Percentiles rank a stretch among this genome's conserved stretches.
Evolutionary conservation across 2,329 filamentous ascomycete species (phyloP).

Genomic region (Pseudogymnoascus sp.): DNA sequence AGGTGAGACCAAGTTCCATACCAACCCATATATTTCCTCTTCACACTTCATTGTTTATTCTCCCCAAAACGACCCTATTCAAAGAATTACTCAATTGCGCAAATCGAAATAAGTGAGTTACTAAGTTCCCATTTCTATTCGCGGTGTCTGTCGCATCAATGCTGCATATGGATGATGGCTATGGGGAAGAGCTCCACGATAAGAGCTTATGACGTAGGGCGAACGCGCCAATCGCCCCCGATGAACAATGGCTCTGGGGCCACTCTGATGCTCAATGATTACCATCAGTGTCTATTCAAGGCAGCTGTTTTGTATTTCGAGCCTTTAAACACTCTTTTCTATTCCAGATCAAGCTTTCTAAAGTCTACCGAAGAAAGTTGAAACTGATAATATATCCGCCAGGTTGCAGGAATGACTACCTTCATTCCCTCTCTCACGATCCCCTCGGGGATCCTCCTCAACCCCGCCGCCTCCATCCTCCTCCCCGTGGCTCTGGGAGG

Average conservation of each 20-base stretch:
- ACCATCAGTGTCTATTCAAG: not conserved
- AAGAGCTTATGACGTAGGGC: conserved; percentile 3
- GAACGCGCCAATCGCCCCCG: not conserved
- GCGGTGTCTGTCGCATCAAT: not conserved
- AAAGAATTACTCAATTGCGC: not conserved
- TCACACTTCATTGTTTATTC: not conserved
- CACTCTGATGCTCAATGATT: not conserved
- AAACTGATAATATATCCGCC: not conserved
- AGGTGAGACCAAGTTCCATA: conserved; percentile 5
- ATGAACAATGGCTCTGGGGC: not conserved
- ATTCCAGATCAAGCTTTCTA: not conserved
- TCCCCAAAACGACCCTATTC: not conserved
- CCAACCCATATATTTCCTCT: not conserved
- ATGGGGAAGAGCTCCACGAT: not conserved
- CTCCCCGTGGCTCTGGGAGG: conserved; percentile 67
- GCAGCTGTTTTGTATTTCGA: not conserved
- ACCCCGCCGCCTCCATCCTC: conserved; percentile 64
- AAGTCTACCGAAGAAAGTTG: not conserved
- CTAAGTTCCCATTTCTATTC: not conserved
- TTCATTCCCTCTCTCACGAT: conserved; percentile 72
- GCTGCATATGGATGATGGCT: not conserved
- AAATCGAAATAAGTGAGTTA: not conserved
- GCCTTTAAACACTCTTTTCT: too few relatives aligned
- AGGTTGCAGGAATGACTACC: conserved; percentile 56
- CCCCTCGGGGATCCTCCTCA: conserved; percentile 61